phyloP scores from a whole-genome alignment of 768 basidiomycete genomes.

The Gloeopeniophorella convolvens region DNA sequence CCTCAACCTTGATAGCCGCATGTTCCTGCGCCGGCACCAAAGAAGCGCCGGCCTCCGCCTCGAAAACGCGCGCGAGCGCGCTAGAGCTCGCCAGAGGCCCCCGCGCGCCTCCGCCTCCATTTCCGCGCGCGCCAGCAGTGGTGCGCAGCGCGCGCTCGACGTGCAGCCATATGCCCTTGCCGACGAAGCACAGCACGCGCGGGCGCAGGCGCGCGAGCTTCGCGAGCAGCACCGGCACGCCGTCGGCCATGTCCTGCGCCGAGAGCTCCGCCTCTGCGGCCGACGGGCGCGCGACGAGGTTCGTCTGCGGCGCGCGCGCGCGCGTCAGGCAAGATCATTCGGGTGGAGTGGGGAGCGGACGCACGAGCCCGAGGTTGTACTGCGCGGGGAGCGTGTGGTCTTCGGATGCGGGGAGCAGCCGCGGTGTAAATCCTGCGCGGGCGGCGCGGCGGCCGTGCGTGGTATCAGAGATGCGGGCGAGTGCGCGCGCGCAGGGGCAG shows the following conservation, averaged over 20 bases:
- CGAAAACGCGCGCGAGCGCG: no score
- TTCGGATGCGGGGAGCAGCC: conserved; percentile 46
- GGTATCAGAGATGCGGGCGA: no score
- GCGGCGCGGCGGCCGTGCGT: no score
- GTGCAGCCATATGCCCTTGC: conserved; percentile 55
- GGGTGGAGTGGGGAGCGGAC: conserved; percentile 21
- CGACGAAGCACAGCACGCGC: conserved; percentile 70
- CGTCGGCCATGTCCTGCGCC: conserved; percentile 40
- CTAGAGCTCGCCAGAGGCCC: no score
- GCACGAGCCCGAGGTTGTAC: conserved; percentile 62
- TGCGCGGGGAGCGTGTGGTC: conserved; percentile 52
- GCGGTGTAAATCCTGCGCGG: conserved; percentile 50
- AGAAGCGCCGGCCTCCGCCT: no score
- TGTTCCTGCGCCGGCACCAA: no score
- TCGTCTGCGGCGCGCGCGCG: conserved; percentile 45
- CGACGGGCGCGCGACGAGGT: conserved; percentile 67
- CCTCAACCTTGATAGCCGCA: no score
- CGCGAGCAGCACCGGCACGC: conserved; percentile 50
- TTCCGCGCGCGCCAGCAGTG: neutral
- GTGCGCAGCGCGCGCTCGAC: conserved; percentile 28
- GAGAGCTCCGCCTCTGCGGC: conserved; percentile 55
- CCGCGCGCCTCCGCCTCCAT: neutral
- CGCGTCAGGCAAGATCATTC: neutral
- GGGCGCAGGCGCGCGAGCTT: conserved; percentile 58
- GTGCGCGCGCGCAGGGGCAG: neutral